Evolutionary conservation across 1,284 basidiomycete species (phyloP).

Genomic region (Mycosarcoma mackinlayi): DNA sequence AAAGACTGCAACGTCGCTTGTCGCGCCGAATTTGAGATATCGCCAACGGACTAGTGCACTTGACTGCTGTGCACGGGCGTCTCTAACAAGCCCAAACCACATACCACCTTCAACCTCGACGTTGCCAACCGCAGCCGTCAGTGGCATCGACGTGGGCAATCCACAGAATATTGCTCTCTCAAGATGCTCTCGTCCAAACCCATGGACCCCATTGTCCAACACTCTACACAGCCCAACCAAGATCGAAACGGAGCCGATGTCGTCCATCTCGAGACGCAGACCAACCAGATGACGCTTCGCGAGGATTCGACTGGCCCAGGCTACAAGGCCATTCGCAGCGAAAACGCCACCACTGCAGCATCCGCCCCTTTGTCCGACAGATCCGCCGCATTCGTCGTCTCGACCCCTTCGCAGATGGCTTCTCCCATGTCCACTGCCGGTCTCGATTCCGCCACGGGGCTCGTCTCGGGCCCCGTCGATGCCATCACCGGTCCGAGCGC

Average conservation of each 20-base stretch:
- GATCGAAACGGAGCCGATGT: conserved; percentile 18
- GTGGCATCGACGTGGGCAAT: too few relatives aligned
- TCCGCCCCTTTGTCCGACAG: conserved; percentile 11
- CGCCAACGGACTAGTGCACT: too few relatives aligned
- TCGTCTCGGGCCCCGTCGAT: conserved; percentile 40
- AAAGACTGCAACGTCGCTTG: too few relatives aligned
- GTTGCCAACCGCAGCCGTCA: neutral
- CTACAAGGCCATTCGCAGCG: conserved; percentile 36
- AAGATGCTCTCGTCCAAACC: conserved; percentile 55
- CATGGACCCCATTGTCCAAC: conserved; percentile 53
- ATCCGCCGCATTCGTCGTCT: conserved; percentile 10
- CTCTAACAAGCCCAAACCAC: too few relatives aligned
- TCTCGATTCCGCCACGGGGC: conserved; percentile 4
- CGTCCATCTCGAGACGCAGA: conserved; percentile 42
- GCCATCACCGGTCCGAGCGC: conserved; percentile 40
- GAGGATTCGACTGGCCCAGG: conserved; percentile 50
- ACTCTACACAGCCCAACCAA: conserved; percentile 24
- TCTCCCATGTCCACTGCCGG: conserved; percentile 13
- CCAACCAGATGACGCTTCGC: conserved; percentile 47
- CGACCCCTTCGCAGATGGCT: conserved; percentile 28
- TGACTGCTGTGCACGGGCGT: too few relatives aligned
- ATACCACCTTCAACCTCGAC: neutral
- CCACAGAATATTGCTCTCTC: too few relatives aligned
- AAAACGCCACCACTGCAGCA: conserved; percentile 2
- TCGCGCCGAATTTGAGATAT: too few relatives aligned